Evolutionary conservation across 164 flowering plant genomes (phyloP).

Genomic region (Magnolia sinica): DNA sequence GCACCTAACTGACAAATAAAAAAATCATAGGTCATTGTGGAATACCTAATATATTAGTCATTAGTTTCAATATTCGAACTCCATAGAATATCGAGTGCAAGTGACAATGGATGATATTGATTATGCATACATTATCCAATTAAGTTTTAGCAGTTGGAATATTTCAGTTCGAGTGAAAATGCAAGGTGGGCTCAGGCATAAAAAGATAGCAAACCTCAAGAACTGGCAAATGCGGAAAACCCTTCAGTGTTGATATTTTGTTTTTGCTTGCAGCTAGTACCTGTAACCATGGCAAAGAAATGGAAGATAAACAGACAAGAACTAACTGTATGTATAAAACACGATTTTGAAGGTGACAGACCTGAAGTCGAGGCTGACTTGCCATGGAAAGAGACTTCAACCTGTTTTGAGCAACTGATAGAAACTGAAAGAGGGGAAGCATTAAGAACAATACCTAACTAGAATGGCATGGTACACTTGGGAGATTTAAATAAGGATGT

Average conservation of each 20-base stretch:
- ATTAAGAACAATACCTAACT: neutral
- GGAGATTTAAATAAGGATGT: neutral
- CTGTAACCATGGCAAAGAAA: constrained; percentile 36
- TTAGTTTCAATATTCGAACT: too few relatives aligned
- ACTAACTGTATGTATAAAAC: neutral
- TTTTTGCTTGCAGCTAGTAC: constrained; percentile 99
- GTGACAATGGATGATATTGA: too few relatives aligned
- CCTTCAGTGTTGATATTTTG: constrained; percentile 84
- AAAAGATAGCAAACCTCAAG: constrained; percentile 72
- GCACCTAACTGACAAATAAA: too few relatives aligned
- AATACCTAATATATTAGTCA: too few relatives aligned
- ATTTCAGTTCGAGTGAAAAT: neutral
- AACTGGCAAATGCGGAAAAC: constrained; percentile 87
- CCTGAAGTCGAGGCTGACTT: constrained; percentile 97
- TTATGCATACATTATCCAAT: neutral
- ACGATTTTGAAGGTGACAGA: constrained; percentile 20
- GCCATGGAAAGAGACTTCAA: constrained; percentile 95
- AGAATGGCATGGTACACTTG: neutral
- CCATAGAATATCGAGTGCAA: too few relatives aligned
- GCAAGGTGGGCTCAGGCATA: neutral
- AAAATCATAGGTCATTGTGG: too few relatives aligned
- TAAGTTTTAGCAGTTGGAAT: neutral
- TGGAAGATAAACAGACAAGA: neutral
- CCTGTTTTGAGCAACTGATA: constrained; percentile 96
- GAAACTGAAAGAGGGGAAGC: constrained; percentile 52